Evolutionary conservation across 768 basidiomycete genomes (phyloP).

Genomic region (Leucosporidium scottii): DNA sequence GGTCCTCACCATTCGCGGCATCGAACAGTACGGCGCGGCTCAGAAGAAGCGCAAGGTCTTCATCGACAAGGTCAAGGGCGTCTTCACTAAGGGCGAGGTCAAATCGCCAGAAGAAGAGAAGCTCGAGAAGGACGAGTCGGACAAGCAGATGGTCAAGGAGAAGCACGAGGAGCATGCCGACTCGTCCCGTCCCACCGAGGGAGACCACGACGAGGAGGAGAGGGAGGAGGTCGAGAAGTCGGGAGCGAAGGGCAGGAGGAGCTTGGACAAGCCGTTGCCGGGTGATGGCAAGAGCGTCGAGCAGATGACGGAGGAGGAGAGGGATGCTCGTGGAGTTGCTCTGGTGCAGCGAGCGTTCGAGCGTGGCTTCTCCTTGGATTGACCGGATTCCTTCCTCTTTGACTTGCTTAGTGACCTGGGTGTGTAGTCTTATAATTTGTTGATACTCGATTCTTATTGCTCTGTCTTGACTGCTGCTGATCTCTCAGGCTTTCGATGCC

Average conservation of each 20-base stretch:
- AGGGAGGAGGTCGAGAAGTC: constrained; percentile 1
- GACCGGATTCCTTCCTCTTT: too few species aligned
- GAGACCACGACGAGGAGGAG: not conserved
- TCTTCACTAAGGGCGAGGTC: constrained; percentile 2
- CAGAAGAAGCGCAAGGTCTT: constrained; percentile 27
- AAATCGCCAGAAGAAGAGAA: constrained; percentile 10
- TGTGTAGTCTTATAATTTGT: too few species aligned
- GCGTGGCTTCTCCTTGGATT: constrained; percentile 13
- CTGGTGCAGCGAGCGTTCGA: constrained; percentile 31
- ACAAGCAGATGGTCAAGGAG: constrained; percentile 10
- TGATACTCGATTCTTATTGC: too few species aligned
- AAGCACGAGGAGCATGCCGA: constrained; percentile 6
- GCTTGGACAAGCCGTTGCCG: constrained; percentile 13
- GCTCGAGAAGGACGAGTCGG: constrained; percentile 9
- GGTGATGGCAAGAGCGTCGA: constrained; percentile 29
- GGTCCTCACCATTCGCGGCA: constrained; percentile 34
- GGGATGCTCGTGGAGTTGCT: constrained; percentile 28
- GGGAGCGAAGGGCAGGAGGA: not conserved
- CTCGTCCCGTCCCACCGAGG: not conserved
- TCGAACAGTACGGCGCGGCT: constrained; percentile 30
- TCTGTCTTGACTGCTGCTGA: too few species aligned
- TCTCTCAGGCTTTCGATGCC: too few species aligned
- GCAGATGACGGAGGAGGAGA: constrained; percentile 34
- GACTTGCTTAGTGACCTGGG: too few species aligned
- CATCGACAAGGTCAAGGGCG: constrained; percentile 7